Conservation (phyloP, 2,329 filamentous ascomycete genomes). For the Fusarium sp. region DNA sequence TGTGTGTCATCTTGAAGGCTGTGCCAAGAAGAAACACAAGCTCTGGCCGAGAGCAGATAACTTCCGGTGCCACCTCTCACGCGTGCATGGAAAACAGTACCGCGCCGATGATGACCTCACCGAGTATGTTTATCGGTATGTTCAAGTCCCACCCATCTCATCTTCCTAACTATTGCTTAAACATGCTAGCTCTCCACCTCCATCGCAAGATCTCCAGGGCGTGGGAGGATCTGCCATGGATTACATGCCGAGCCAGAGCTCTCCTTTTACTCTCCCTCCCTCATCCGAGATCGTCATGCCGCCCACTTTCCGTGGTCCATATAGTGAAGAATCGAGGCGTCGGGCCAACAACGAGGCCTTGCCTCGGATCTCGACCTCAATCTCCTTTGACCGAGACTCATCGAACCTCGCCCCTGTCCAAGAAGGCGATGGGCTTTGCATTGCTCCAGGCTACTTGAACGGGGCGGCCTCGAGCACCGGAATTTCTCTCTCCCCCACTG, state of each 20-base stretch:
- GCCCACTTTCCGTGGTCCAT: constrained; percentile 4
- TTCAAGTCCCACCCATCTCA: neutral
- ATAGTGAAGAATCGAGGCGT: constrained; percentile 3
- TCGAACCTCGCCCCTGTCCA: constrained; percentile 27
- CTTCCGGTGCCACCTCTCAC: constrained; percentile 80
- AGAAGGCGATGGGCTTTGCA: constrained; percentile 28
- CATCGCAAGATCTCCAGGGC: constrained; percentile 38
- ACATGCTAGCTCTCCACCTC: constrained; percentile 7
- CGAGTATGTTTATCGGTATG: constrained; percentile 44
- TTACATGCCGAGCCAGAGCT: constrained; percentile 30
- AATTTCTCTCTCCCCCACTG: neutral
- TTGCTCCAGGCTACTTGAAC: constrained; percentile 24
- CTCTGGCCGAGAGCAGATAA: constrained; percentile 87
- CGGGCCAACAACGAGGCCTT: constrained; percentile 7
- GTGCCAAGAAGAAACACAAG: constrained; percentile 58
- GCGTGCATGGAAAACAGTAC: constrained; percentile 67
- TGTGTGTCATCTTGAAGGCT: constrained; percentile 40
- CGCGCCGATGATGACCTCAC: constrained; percentile 52
- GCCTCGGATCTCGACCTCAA: constrained; percentile 13
- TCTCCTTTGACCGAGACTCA: constrained; percentile 24
- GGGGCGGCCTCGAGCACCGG: neutral
- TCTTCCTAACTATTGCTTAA: constrained; percentile 4
- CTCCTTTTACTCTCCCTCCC: constrained; percentile 22
- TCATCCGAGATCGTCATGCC: constrained; percentile 10
- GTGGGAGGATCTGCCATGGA: constrained; percentile 43